Evolutionary conservation across 805 yeast species (phyloP), one percentile per base, ranked within the genome.

Genomic region (Myxozyma mucilagina): DNA sequence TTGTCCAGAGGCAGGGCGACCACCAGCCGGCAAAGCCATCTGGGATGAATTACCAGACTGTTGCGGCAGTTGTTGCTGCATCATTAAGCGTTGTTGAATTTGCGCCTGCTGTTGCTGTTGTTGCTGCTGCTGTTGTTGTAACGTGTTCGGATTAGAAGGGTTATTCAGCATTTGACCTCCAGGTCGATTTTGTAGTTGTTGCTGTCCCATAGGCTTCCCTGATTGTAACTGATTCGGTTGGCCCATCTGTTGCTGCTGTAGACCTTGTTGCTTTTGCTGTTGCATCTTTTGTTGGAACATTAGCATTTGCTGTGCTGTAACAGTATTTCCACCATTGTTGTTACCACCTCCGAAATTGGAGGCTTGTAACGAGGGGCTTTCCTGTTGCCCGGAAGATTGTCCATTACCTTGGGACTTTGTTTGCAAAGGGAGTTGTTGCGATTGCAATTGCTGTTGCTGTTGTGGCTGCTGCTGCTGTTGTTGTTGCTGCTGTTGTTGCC

Each of bases 1-100:
- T 32, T 48, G 62, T 38, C 18, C 47, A 10, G 47, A 10, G n/a
- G 13, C 65, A 57, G 20, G 61, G 39, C 57, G 73, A 72, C 71
- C 54, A 32, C 72, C 68, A 38, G 69, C 52, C 9, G 41, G 54
- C 14, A 45, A 56, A 48, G 48, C 63, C 67, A 50, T 42, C 34
- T 35, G 45, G 41, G 49, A 62, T 11, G 53, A 42, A 32, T 14
- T 35, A 18, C 29, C 52, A 14, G 31, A 42, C 44, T 38, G 57
- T 20, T 24, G 29, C 29, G 29, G 29, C 29, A 24, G 4, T 24
- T 24, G 35, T 38, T 52, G 56, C 13, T 18, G 36, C 47, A 56
- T 9, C 49, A 36, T 35, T 32, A 44, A 16, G 29, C 57, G 59
- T 42, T 58, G 59, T 34, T 59, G 59, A n/a, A 39, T 50, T 24